Base-by-base conservation (phyloP, 1,284 basidiomycete species). In the Heterobasidion occidentale region DNA sequence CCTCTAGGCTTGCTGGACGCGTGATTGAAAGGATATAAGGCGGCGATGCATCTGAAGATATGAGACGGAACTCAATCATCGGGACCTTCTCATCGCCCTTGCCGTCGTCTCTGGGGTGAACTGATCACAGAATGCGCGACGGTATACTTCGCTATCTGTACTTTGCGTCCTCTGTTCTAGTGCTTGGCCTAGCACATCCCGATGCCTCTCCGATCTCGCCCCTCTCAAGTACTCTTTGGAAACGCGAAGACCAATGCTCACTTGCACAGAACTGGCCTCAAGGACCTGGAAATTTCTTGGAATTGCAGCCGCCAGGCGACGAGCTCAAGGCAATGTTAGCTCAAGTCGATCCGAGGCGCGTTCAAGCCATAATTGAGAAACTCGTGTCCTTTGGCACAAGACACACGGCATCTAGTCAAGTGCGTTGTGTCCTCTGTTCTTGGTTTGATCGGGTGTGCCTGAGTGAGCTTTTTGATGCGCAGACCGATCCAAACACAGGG, bases 331-430 rank as follows among this genome's bases (percentile, higher is more conserved):
- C 64, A 2, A 79, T 80, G 58, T 71, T 81, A 60, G 65, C 68
- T 17, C 64, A 76, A 58, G 73, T 81, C 60, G 73, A 77, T 61
- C 68, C 75, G 1, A 63, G 64, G 27, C 74, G 75, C 36, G 73
- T 80, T 53, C 59, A 77, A 59, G 66, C 72, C 17, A 80, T 69
- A 51, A 79, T 81, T 60, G 66, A 65, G 52, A 79, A 78, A 61
- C 76, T 81, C 38, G 76, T 77, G 47, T 77, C 77, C 36, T 80
- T 81, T 61, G 79, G 79, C 19, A 82, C 79, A 17, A 71, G 79
- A 12, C 72, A 76, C 66, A 81, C 79, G 27, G 69, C 76, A 47
- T 80, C 79, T 27, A 76, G 63, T 59, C 78, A 80, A 45, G 42
- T 45, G 17, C 12, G 42, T 7, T 45, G 4, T 45, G 42, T 45